Base-by-base conservation (phyloP, 2,329 filamentous ascomycete genomes). In the Xylariaceae sp. region DNA sequence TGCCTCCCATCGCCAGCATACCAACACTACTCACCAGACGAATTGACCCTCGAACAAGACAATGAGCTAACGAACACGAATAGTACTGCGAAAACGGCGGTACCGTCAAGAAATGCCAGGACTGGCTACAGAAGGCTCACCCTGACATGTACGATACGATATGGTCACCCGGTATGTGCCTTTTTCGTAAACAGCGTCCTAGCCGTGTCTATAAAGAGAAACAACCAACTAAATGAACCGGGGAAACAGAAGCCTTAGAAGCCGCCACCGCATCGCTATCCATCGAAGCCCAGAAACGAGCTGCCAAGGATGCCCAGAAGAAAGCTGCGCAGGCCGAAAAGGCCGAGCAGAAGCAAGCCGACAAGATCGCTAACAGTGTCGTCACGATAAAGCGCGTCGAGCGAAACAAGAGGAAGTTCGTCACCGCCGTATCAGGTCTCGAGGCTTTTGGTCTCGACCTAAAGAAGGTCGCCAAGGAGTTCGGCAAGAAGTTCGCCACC, bases 31-130 rank as follows among this genome's bases (percentile, higher is more conserved):
- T 19, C 19, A 19, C 19, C 19, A 19, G 19, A 19, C 19, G 19
- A 19, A 19, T 19, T 19, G 39, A 40, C 3, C 39, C 4, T 40
- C 26, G 8, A 55, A 27, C 8, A 45, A 41, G 43, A 53, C 34
- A 42, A 4, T 0, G n/a, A 46, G 37, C 57, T 60, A 51, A 60
- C 31, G 9, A 45, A 19, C 3, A 11, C 58, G 67, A 73, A 63
- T 75, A 97, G 94, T 99, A 96, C 76, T 99, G 94, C 78, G 94
- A 99, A 76, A 97, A 96, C 73, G 94, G 94, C 68, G 92, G 91
- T 62, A 97, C 91, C 40, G 86, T 88, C 29, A 96, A 91, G 75
- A 99, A 96, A 76, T 99, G 94, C 76, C 88, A 92, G 73, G 91
- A 97, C 72, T 99, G 94, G 94, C 84, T 99, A 26, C 77, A 89